Base-by-base conservation (phyloP, 1,284 basidiomycete species). In the Papiliotrema fonsecae region DNA sequence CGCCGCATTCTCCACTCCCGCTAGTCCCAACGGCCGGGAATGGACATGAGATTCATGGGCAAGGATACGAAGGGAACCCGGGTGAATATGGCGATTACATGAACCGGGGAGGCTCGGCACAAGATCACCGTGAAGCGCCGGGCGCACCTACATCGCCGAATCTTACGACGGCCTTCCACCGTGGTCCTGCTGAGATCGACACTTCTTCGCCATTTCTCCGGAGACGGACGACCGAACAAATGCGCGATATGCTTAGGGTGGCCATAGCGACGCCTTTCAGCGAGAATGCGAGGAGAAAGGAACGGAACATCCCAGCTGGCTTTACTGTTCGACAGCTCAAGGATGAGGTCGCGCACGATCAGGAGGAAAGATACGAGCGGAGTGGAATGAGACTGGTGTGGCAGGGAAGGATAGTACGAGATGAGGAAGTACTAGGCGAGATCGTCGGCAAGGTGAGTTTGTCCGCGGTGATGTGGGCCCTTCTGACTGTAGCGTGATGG, bases 341-440 rank as follows among this genome's bases (percentile, higher is more conserved):
- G 47, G 61, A 65, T 48, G 56, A 54, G 6, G 43, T 70, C 32
- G 61, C 60, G 1, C 24, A 41, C 16, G 64, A 65, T 11, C 59
- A 64, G 19, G 57, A 54, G 26, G 66, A 61, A 1, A 21, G 30
- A 5, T 70, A 67, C 65, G 58, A 60, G 27, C 55, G 61, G 19
- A 57, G 62, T 2, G 67, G 65, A 0, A 63, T 72, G 61, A 55
- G 70, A 19, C 38, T 72, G 9, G 62, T 72, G 6, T 70, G 63
- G 59, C 62, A 61, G 34, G 70, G 70, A 2, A 54, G 68, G 28
- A 65, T 72, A n/a, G 57, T 70, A 3, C 43, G 57, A 14, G 70
- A 70, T 57, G 56, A 66, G 9, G 65, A 69, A 47, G 44, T 44
- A 16, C 35, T 72, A n/a, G 62, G 59, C 6, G 53, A 60, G 6